These are phyloP conservation scores for Macadamia tetraphylla DNA, from an alignment of 164 flowering plant species.

Conservation along the genomic window DNA sequence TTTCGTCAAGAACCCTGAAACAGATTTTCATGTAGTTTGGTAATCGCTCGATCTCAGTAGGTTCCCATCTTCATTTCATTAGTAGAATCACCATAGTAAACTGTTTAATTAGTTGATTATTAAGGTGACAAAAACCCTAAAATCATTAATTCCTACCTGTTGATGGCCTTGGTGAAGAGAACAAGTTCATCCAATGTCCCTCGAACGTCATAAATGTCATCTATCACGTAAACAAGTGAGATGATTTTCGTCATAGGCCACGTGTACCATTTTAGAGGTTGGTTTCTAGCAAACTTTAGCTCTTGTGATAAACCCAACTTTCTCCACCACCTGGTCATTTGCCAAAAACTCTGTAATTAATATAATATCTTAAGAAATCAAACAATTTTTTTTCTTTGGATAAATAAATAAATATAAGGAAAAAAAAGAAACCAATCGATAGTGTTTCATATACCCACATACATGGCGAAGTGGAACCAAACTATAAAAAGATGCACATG, in stretches of 20 bases:
- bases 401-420: no score
- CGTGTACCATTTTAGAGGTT: conserved; percentile 18
- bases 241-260: conserved; percentile 22
- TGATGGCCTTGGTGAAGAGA: conserved; percentile 15
- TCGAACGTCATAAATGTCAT: conserved; percentile 25
- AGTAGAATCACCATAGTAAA: no score
- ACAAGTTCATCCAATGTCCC: conserved; percentile 18
- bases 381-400: no score
- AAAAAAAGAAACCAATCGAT: background rate
- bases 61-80: conserved; percentile 34
- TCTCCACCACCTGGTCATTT: conserved; percentile 20
- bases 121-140: no score
- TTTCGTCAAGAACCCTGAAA: conserved; percentile 22
- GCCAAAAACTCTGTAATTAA: background rate
- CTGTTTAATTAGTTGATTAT: no score
- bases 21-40: conserved; percentile 37
- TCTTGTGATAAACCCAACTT: conserved; percentile 9
- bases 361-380: no score
- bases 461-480: no score
- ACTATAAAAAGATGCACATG: no score
- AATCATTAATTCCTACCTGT: conserved; percentile 10
- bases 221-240: conserved; percentile 12
- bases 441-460: no score
- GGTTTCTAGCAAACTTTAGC: conserved; percentile 18
- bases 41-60: conserved; percentile 12